A percentile compares a stretch with the other conserved stretches of the same genome.
phyloP scores from a whole-genome alignment of 768 basidiomycete species.

The Mycena belliarum region DNA sequence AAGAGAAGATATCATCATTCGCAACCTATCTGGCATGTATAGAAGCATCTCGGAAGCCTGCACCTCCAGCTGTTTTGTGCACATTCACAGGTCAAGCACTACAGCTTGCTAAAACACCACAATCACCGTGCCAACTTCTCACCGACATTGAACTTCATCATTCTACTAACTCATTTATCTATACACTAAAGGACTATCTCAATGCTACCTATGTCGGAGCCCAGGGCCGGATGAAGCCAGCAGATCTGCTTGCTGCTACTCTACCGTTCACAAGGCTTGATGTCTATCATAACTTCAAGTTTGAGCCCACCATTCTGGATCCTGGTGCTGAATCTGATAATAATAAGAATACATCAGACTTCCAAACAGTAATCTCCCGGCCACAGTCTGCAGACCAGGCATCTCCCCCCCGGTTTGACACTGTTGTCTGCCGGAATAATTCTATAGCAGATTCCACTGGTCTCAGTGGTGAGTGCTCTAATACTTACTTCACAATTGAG shows the following conservation, averaged over 20 bases:
- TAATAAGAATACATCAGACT: neutral
- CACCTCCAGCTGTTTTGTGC: too few relatives aligned
- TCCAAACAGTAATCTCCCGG: too few relatives aligned
- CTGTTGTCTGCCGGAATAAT: constrained; percentile 21
- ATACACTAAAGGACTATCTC: constrained; percentile 10
- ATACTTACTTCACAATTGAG: neutral
- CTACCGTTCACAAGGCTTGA: constrained; percentile 25
- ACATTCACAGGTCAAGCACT: neutral
- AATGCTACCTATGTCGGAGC: constrained; percentile 16
- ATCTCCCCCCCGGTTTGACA: constrained; percentile 26
- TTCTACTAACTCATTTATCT: neutral
- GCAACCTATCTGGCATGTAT: too few relatives aligned
- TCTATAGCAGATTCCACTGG: constrained; percentile 26
- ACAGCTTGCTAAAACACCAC: neutral
- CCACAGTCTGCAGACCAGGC: neutral
- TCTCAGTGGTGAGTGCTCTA: constrained; percentile 14
- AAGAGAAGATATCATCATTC: too few relatives aligned
- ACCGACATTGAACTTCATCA: neutral
- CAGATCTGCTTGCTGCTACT: neutral
- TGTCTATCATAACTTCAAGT: constrained; percentile 26
- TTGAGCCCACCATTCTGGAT: constrained; percentile 21
- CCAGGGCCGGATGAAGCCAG: constrained; percentile 8
- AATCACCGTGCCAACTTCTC: neutral
- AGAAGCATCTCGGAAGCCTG: too few relatives aligned
- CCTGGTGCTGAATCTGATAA: constrained; percentile 21